Evolutionary conservation across 305 asterid genomes (phyloP).

Genomic region (Solanum hybrid): DNA sequence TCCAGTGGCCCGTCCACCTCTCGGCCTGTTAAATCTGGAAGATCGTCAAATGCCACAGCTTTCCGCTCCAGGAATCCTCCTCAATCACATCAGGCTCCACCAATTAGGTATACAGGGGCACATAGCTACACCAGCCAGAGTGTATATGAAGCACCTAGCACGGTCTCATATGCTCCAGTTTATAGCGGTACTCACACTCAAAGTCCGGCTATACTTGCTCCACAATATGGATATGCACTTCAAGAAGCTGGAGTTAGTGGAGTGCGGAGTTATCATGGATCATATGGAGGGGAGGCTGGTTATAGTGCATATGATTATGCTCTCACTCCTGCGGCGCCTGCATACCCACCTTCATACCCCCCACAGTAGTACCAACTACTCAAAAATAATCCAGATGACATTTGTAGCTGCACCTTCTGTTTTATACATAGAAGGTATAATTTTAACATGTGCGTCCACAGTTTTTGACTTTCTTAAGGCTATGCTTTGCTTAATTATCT

Average conservation of each 20-base stretch:
- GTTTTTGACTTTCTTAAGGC: not conserved
- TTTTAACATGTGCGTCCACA: not conserved
- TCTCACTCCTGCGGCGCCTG: not conserved
- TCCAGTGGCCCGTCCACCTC: not conserved
- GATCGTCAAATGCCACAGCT: conserved; percentile 5
- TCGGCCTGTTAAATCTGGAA: conserved; percentile 11
- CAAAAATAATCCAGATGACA: not conserved
- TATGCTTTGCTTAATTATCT: conserved; percentile 7
- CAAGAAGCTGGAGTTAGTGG: conserved; percentile 6
- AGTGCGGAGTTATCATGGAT: not conserved
- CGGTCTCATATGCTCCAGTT: conserved; percentile 1
- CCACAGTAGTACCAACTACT: not conserved
- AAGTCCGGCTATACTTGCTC: not conserved
- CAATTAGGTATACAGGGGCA: conserved; percentile 6
- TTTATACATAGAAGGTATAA: not conserved
- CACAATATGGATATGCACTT: conserved; percentile 6
- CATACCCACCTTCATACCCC: conserved; percentile 12
- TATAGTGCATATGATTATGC: conserved; percentile 7
- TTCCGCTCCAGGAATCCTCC: conserved; percentile 9
- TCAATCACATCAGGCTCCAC: conserved; percentile 3
- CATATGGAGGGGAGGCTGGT: conserved; percentile 5
- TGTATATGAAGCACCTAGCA: conserved; percentile 5
- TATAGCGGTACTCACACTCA: not conserved
- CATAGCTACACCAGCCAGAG: not conserved
- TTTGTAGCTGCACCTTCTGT: not conserved